phyloP scores from a whole-genome alignment of 805 yeast genomes.

The Ogataea parapolymorpha region DNA sequence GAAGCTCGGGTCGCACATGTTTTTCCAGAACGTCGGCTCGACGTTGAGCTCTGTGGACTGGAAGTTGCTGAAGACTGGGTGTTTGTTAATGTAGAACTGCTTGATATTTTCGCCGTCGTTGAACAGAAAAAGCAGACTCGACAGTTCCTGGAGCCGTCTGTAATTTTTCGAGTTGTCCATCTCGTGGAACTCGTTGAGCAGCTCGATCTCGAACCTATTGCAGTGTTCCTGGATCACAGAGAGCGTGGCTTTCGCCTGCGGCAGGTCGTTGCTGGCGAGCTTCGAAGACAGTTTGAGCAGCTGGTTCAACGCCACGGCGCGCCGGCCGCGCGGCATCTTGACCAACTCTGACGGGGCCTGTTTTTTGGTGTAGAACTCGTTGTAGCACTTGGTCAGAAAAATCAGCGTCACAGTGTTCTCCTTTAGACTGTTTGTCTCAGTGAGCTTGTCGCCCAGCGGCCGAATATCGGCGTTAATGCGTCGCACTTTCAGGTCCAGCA shows the following conservation, averaged over 20 bases:
- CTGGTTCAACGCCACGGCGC: constrained; percentile 69
- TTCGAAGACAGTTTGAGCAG: constrained; percentile 62
- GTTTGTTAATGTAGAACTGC: constrained; percentile 76
- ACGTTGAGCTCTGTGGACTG: constrained; percentile 29
- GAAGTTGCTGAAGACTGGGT: constrained; percentile 59
- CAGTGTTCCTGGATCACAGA: constrained; percentile 64
- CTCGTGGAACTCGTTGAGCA: constrained; percentile 66
- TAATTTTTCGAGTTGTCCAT: constrained; percentile 71
- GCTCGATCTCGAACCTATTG: constrained; percentile 67
- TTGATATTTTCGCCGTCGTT: constrained; percentile 84
- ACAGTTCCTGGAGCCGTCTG: constrained; percentile 69
- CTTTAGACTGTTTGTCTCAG: constrained; percentile 65
- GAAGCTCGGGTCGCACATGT: constrained; percentile 56
- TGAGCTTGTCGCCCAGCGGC: constrained; percentile 67
- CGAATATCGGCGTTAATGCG: constrained; percentile 57
- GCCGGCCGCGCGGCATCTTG: constrained; percentile 39
- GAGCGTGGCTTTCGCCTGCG: constrained; percentile 36
- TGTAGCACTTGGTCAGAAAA: constrained; percentile 70
- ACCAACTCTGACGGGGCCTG: constrained; percentile 54
- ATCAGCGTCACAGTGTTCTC: constrained; percentile 72
- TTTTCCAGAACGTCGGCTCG: constrained; percentile 49
- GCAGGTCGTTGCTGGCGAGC: constrained; percentile 52
- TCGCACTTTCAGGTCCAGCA: constrained; percentile 50
- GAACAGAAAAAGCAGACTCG: constrained; percentile 70
- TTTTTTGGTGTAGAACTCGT: constrained; percentile 64